phyloP scores from a whole-genome alignment of 768 basidiomycete species.

The Mycena kentingensis region DNA sequence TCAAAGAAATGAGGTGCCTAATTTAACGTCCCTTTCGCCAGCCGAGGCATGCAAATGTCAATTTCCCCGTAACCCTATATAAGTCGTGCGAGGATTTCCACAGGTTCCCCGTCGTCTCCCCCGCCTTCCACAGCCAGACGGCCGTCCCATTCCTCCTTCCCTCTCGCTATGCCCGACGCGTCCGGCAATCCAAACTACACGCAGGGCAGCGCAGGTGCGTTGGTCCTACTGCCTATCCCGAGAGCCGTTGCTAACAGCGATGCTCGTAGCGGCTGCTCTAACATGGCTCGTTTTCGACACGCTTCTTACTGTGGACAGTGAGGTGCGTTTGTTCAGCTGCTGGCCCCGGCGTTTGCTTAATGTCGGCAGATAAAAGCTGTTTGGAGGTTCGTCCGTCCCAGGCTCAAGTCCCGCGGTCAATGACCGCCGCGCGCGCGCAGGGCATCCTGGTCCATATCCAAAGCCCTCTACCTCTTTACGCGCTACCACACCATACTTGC shows the following conservation, averaged over 20 bases:
- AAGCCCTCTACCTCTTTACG: slow-evolving; percentile 8
- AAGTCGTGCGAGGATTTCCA: too few relatives aligned
- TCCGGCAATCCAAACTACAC: neutral
- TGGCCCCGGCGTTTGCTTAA: too few relatives aligned
- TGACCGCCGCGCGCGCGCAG: neutral
- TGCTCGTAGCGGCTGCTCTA: slow-evolving; percentile 6
- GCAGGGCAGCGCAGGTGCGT: slow-evolving; percentile 13
- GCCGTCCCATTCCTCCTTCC: too few relatives aligned
- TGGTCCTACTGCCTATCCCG: neutral
- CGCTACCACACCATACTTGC: slow-evolving; percentile 10
- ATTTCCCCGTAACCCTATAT: too few relatives aligned
- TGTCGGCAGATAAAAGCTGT: too few relatives aligned
- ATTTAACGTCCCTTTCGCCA: too few relatives aligned
- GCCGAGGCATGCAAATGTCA: too few relatives aligned
- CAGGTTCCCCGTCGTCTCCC: too few relatives aligned
- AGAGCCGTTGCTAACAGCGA: neutral
- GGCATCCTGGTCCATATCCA: slow-evolving; percentile 7
- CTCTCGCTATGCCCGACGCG: neutral
- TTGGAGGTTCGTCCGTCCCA: slow-evolving; percentile 1
- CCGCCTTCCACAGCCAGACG: too few relatives aligned
- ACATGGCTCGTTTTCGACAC: slow-evolving; percentile 14
- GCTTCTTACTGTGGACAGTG: slow-evolving; percentile 3
- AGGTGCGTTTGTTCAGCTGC: too few relatives aligned
- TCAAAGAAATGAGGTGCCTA: too few relatives aligned
- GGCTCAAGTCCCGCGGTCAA: neutral